Evolutionary conservation across 2,329 filamentous ascomycete genomes (phyloP).

Genomic region (Phaeoacremonium minimum): DNA sequence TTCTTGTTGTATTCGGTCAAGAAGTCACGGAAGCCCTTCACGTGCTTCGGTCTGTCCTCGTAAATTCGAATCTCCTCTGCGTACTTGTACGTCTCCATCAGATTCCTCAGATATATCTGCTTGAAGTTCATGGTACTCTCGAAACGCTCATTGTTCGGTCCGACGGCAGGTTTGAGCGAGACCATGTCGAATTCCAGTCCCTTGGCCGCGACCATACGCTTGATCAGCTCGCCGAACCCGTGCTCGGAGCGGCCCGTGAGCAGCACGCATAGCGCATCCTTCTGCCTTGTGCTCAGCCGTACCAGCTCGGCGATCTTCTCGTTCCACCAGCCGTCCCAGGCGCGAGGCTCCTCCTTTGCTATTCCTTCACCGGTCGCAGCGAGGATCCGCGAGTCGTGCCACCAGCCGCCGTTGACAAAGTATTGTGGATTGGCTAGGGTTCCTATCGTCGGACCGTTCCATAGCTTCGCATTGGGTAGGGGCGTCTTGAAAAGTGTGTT

Average conservation of each 20-base stretch:
- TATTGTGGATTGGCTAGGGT: conserved; percentile 70
- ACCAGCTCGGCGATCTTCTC: conserved; percentile 82
- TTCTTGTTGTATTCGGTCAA: conserved; percentile 70
- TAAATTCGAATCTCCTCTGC: conserved; percentile 80
- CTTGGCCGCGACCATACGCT: conserved; percentile 74
- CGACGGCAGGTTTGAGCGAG: conserved; percentile 78
- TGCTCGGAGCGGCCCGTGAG: conserved; percentile 81
- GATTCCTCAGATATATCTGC: conserved; percentile 71
- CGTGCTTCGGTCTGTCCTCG: conserved; percentile 63
- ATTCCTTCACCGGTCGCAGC: conserved; percentile 79
- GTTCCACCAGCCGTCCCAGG: conserved; percentile 96
- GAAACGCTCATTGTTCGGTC: conserved; percentile 76
- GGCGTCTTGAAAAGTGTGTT: conserved; percentile 96
- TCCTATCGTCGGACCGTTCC: conserved; percentile 75
- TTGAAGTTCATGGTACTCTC: conserved; percentile 88
- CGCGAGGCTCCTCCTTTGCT: conserved; percentile 75
- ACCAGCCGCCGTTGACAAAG: conserved; percentile 88
- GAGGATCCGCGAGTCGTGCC: conserved; percentile 88
- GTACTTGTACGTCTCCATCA: conserved; percentile 80
- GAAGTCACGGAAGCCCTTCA: conserved; percentile 80
- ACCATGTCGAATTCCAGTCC: conserved; percentile 84
- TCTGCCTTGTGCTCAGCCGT: conserved; percentile 73
- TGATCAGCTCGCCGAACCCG: conserved; percentile 73
- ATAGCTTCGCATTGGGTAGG: conserved; percentile 82
- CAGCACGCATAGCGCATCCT: conserved; percentile 78